A percentile compares a stretch with the other conserved stretches of the same genome.
Conservation (phyloP, 805 yeast genomes). For the Lachancea kluyveri region DNA sequence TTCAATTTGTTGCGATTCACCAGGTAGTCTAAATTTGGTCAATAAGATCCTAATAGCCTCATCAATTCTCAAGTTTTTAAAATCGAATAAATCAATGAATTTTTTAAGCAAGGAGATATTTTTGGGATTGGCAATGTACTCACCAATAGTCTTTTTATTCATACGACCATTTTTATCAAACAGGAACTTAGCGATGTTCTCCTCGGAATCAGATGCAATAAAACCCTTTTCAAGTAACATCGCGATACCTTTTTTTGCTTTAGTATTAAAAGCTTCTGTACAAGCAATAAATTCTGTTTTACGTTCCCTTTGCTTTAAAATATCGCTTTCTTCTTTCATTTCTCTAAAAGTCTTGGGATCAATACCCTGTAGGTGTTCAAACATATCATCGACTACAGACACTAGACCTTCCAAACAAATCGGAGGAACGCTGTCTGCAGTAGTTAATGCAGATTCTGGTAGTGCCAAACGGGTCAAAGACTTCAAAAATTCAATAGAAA, state of each 20-base stretch:
- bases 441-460: constrained; percentile 74
- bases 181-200: constrained; percentile 69
- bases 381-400: constrained; percentile 58
- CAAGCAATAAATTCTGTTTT: constrained; percentile 77
- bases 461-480: constrained; percentile 71
- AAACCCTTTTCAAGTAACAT: constrained; percentile 61
- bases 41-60: constrained; percentile 83
- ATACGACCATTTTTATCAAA: constrained; percentile 73
- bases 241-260: constrained; percentile 70
- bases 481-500: constrained; percentile 61
- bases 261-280: constrained; percentile 67
- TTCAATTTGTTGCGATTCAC: constrained; percentile 96
- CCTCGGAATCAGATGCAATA: constrained; percentile 44
- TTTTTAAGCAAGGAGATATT: constrained; percentile 52
- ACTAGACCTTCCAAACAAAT: constrained; percentile 85
- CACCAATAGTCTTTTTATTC: constrained; percentile 85
- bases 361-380: constrained; percentile 35
- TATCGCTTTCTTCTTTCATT: constrained; percentile 16
- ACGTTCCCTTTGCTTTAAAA: constrained; percentile 32
- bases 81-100: constrained; percentile 70
- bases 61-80: constrained; percentile 75
- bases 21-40: constrained; percentile 85
- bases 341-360: constrained; percentile 21
- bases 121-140: constrained; percentile 70
- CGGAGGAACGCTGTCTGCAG: constrained; percentile 88